phyloP scores from a whole-genome alignment of 2,329 filamentous ascomycete genomes.

The Verticillium tricorpus region DNA sequence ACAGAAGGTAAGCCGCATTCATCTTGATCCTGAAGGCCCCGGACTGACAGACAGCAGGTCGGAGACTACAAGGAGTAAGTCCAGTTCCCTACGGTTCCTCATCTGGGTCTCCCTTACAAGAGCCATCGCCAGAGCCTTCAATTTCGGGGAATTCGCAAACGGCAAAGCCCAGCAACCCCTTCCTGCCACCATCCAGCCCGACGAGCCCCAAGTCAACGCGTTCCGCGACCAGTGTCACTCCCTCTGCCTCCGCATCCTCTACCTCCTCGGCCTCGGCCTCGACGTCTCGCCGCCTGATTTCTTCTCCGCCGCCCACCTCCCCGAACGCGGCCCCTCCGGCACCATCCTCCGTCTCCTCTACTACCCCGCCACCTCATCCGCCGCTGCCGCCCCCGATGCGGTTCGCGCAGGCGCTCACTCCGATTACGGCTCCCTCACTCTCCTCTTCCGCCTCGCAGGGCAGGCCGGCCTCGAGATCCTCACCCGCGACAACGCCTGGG shows the following conservation, averaged over 20 bases:
- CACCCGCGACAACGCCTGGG: constrained; percentile 52
- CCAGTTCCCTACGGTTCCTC: not conserved
- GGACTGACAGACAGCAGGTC: constrained; percentile 39
- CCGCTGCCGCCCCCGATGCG: constrained; percentile 46
- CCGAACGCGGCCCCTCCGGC: constrained; percentile 40
- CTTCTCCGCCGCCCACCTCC: constrained; percentile 49
- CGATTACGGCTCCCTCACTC: constrained; percentile 70
- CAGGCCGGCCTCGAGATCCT: constrained; percentile 85
- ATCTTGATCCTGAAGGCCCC: not conserved
- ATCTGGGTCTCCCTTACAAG: not conserved
- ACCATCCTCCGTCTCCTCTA: constrained; percentile 67
- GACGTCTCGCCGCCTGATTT: constrained; percentile 48
- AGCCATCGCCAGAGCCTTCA: constrained; percentile 66
- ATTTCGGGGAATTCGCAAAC: constrained; percentile 73
- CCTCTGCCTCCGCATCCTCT: constrained; percentile 69
- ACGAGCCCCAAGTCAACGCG: constrained; percentile 56
- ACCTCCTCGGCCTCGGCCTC: constrained; percentile 74
- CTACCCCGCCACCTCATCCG: constrained; percentile 55
- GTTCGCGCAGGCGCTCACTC: constrained; percentile 89
- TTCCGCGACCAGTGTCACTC: constrained; percentile 70
- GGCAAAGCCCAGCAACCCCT: constrained; percentile 73
- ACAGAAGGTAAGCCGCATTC: constrained; percentile 56
- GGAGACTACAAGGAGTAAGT: constrained; percentile 85
- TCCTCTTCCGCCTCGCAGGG: constrained; percentile 81
- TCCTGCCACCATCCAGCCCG: constrained; percentile 55